Base-by-base conservation (phyloP, 2,329 filamentous ascomycete species). In the Botrytis medusae region DNA sequence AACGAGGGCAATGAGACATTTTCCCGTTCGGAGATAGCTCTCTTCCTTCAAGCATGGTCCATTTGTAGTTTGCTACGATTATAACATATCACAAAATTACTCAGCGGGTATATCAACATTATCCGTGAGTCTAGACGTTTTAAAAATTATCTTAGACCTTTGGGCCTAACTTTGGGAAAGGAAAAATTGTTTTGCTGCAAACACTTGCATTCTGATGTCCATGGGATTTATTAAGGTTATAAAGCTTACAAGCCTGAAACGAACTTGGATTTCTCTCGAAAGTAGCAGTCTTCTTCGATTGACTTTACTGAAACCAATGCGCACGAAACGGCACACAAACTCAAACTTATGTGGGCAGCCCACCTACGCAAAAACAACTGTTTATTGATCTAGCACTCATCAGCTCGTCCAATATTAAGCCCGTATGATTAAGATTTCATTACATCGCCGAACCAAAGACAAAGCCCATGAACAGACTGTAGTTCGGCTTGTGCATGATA, bases 401-500 rank as follows among this genome's bases (percentile, higher is more conserved):
- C 44, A 48, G 42, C 29, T 48, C 40, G 10, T 46, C n/a, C 42
- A 46, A 67, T 48, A 5, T 63, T 37, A 37, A 29, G 12, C 20
- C 25, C 44, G 44, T 51, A 67, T 18, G 8, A 67, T 25, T 18
- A n/a, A 29, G 8, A 22, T 37, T 37, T 9, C 9, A 22, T 6
- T 25, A 67, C 25, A 51, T 67, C 44, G 60, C 25, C 44, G n/a
- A 44, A 51, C 18, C 20, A 37, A 67, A 20, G 44, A 67, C 8
- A 40, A 54, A 51, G 22, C 32, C 29, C 22, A 40, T 54, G 64
- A 18, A 57, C 32, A 68, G 64, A 57, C 64, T 57, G 34, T 48
- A 67, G n/a, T 42, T 48, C 44, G 64, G 64, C 64, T 40, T 54
- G 46, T 68, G 64, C 64, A 20, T 68, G 46, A 54, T n/a, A 40